Evolutionary conservation across 2,329 filamentous ascomycete species (phyloP), one percentile per base, ranked within the genome.

Genomic region (Helicocarpus griseus): DNA sequence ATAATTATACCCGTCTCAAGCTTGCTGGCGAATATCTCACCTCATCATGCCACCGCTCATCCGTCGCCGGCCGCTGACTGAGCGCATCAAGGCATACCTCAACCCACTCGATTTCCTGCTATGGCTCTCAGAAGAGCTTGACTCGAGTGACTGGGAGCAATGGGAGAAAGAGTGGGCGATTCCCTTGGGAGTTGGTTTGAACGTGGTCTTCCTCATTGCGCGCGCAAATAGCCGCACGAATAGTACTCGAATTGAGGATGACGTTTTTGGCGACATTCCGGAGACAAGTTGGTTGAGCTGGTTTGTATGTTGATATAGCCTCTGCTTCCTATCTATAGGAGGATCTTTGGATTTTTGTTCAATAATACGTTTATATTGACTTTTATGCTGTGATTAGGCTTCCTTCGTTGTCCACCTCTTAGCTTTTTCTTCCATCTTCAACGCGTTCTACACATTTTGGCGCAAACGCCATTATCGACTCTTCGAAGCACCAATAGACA

Each of bases 121-220:
- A 17, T 95, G 89, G 86, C 70, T 95, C 1, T 94, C 88, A 0
- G 91, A 97, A 66, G 88, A 95, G 70, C 79, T 98, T 54, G 90
- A 96, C 65, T 89, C 89, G 26, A 84, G 86, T 63, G 87, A 95
- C 61, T 94, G 89, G 83, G 87, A 96, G 60, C 88, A 91, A 19
- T 73, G 80, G 54, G 74, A 82, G 55, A 85, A 87, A 58, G 73
- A 82, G 33, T 85, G 88, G 67, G 86, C 88, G 24, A 80, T 82
- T 4, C 83, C 87, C 48, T 73, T 95, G 17, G 91, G 89, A 4
- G 60, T 95, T 26, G 78, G 66, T 0, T 74, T 90, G 61, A 97
- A 97, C 68, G 71, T 95, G 38, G 59, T 85, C 29, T 91, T 95
- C 65, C 74, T 96, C 50, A 70, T 97, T 57, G 86, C 89, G 28